Evolutionary conservation across 2,329 filamentous ascomycete genomes (phyloP), one percentile per base, ranked within the genome.

Genomic region (Apiospora hydei): DNA sequence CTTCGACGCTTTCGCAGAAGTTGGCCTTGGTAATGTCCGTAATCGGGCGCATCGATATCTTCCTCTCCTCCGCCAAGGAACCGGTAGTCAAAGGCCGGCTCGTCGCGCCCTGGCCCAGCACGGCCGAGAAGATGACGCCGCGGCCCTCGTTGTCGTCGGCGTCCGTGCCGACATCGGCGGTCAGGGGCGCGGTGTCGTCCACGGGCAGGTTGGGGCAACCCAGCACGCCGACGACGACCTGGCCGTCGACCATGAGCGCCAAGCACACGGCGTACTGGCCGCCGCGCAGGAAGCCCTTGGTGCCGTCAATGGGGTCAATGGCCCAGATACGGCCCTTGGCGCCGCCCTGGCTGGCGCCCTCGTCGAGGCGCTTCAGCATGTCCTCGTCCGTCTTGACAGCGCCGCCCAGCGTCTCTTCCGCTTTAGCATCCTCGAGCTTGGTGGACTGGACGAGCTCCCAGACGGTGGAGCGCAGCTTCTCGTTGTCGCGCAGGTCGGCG

Each of bases 231-330:
- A 98, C 94, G 82, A 95, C 94, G 78, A 98, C 95, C 77, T 97
- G 91, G 70, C 96, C 96, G 79, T 98, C 95, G 41, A 97, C 93
- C 85, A 99, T 92, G 77, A 99, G 87, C 47, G 90, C 96, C 6
- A 99, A 89, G 81, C 96, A 98, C 70, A 99, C 95, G 71, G 96
- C 97, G 81, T 99, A 99, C 85, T 99, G 96, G 51, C 95, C 97
- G 70, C 96, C 96, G 74, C 97, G 90, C 73, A 99, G 87, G 85
- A 99, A 99, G 43, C 96, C 97, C 85, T 98, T 98, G 70, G 96
- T 99, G 76, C 96, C 96, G 83, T 99, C 96, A 74, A 99, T 98
- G 73, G 96, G 96, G 83, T 99, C 96, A 72, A 99, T 91, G 53
- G 96, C 94, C 96, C 96, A 99, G 82, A 98, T 94, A 76, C 96